phyloP scores from a whole-genome alignment of 805 yeast genomes.

The Starmerella apis region DNA sequence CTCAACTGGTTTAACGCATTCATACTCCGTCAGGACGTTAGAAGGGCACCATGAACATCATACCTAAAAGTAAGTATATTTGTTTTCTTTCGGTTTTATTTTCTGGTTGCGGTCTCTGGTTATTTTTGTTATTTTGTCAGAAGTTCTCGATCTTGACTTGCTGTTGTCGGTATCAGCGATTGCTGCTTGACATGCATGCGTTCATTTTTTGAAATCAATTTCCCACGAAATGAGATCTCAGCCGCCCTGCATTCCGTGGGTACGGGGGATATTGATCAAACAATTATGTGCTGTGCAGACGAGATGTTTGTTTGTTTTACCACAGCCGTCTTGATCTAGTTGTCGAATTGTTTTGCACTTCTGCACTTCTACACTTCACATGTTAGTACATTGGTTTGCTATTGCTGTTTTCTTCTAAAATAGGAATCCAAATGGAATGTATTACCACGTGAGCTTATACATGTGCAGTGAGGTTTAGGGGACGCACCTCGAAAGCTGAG shows the following conservation, averaged over 20 bases:
- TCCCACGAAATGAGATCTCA: background rate
- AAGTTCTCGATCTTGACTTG: background rate
- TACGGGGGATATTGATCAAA: background rate
- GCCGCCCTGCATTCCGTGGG: conserved; percentile 7
- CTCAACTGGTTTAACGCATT: background rate
- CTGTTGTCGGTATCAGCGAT: background rate
- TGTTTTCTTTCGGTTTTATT: background rate
- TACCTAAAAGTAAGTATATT: background rate
- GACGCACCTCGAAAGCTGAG: background rate
- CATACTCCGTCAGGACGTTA: background rate
- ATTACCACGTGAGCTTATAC: background rate
- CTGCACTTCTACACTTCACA: background rate
- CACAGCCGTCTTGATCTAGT: too few species aligned
- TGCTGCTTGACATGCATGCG: conserved; percentile 6
- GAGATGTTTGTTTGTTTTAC: too few species aligned
- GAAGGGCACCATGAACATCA: background rate
- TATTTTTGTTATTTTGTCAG: background rate
- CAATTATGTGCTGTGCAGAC: background rate
- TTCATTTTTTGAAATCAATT: background rate
- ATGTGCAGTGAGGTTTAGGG: background rate
- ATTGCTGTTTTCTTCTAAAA: background rate
- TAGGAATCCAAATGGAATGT: background rate
- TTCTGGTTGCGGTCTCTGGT: too few species aligned
- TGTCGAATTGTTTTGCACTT: too few species aligned
- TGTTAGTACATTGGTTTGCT: background rate